phyloP scores from a whole-genome alignment of 1,284 basidiomycete genomes.

The Taiwanofungus camphoratus region DNA sequence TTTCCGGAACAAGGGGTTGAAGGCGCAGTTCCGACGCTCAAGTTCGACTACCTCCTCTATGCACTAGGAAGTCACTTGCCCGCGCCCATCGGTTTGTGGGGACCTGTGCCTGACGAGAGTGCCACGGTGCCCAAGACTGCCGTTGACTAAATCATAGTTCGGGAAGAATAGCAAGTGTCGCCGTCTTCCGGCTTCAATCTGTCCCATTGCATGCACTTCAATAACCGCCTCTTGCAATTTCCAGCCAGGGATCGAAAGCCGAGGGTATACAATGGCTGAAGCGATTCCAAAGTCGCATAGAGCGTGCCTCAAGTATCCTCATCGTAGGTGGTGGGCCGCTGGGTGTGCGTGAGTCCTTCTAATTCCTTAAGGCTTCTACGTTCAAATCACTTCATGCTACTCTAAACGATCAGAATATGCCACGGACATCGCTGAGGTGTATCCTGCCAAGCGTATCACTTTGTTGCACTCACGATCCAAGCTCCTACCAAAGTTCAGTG shows the following conservation, averaged over 20 bases:
- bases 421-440: conserved; percentile 59
- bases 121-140: background rate
- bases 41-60: conserved; percentile 53
- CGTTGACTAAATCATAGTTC: too few relatives aligned
- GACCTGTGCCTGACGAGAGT: conserved; percentile 19
- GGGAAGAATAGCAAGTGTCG: background rate
- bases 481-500: conserved; percentile 56
- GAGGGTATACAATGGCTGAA: conserved; percentile 45
- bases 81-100: conserved; percentile 52
- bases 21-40: conserved; percentile 19
- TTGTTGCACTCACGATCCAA: conserved; percentile 61
- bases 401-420: conserved; percentile 46
- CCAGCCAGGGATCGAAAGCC: conserved; percentile 35
- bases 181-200: background rate
- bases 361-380: background rate
- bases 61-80: conserved; percentile 55
- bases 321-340: conserved; percentile 59
- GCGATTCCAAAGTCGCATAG: conserved; percentile 39
- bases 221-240: background rate
- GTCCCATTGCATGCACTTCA: background rate
- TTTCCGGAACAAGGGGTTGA: conserved; percentile 41
- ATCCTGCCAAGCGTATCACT: conserved; percentile 54
- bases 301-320: conserved; percentile 39
- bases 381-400: background rate
- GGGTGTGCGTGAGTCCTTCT: conserved; percentile 46